These are phyloP conservation scores for Neurospora tetraspora DNA, from an alignment of 495 filamentous ascomycete species.

Conservation along the genomic window DNA sequence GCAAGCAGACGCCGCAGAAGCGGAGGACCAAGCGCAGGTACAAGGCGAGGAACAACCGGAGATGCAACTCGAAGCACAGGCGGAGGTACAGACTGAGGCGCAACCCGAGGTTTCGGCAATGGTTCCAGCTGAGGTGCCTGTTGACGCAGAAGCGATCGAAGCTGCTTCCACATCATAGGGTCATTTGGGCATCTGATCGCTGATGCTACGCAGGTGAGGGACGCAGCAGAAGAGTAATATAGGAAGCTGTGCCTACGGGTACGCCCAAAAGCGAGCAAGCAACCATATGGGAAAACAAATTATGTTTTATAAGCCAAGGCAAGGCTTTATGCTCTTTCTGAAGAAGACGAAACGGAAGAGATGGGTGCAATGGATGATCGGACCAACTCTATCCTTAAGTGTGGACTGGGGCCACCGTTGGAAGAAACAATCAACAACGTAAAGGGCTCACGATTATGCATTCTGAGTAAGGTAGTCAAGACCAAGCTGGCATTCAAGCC, in stretches of 20 bases:
- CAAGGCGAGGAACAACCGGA: background rate
- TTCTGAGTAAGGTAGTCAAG: background rate
- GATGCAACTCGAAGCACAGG: background rate
- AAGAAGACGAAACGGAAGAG: background rate
- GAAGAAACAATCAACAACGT: background rate
- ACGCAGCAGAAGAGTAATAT: background rate
- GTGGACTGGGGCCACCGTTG: background rate
- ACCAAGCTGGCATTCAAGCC: background rate
- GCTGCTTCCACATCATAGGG: background rate
- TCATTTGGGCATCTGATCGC: background rate
- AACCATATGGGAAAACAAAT: background rate
- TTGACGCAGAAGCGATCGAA: background rate
- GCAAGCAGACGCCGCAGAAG: background rate
- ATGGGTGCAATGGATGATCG: background rate
- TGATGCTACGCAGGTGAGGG: constrained; percentile 1
- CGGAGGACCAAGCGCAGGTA: background rate
- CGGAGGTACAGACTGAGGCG: background rate
- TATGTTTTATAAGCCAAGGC: background rate
- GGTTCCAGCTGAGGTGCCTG: background rate
- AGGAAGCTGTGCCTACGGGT: background rate
- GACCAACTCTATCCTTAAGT: background rate
- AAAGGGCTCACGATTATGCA: background rate
- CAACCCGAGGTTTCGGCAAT: background rate
- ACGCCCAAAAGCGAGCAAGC: background rate
- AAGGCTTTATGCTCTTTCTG: background rate